Percentiles rank a stretch among this genome's conserved stretches.
These are phyloP conservation scores for Malus asiatica DNA, from an alignment of 306 rosid species.

Conservation along the genomic window DNA sequence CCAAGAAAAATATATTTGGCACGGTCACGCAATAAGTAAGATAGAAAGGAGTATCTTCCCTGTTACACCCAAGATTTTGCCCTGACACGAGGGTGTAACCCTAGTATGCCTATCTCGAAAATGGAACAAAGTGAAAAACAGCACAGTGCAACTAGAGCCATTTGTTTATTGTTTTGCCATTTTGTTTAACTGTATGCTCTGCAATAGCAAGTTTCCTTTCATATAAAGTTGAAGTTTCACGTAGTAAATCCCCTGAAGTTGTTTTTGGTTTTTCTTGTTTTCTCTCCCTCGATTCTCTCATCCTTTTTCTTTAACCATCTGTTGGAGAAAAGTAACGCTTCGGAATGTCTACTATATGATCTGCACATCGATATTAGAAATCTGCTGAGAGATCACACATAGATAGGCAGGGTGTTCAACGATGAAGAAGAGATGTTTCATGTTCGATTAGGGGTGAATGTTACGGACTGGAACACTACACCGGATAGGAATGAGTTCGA, in stretches of 20 bases:
- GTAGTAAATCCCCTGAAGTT: not conserved
- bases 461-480: not conserved
- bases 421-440: too few species aligned
- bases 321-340: not conserved
- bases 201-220: not conserved
- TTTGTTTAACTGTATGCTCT: slow-evolving; percentile 1
- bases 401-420: not conserved
- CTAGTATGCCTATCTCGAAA: not conserved
- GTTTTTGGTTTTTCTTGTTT: not conserved
- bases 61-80: not conserved
- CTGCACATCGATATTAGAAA: not conserved
- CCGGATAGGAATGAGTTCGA: not conserved
- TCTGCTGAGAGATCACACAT: not conserved
- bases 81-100: not conserved
- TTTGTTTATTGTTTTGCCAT: not conserved
- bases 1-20: not conserved
- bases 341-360: not conserved
- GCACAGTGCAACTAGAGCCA: not conserved
- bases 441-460: not conserved
- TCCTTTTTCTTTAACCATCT: not conserved
- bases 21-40: too few species aligned
- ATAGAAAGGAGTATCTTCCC: too few species aligned
- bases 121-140: not conserved
- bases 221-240: not conserved
- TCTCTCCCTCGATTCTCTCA: not conserved